Conservation (phyloP, 768 basidiomycete genomes). For the Russula abietina region DNA sequence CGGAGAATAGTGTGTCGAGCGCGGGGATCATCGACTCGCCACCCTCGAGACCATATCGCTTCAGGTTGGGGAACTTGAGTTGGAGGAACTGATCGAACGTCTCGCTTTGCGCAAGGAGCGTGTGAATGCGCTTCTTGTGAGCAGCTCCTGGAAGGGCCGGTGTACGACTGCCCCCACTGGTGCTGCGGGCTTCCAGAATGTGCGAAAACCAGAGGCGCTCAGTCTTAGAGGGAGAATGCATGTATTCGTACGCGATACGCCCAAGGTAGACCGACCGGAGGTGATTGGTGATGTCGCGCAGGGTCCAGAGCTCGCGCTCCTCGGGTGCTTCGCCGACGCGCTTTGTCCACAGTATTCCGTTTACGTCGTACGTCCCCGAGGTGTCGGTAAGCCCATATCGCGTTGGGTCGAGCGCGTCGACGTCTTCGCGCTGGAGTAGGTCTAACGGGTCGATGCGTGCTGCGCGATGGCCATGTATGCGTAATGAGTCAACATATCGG, state of each 20-base stretch:
- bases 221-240: slow-evolving; percentile 82
- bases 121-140: slow-evolving; percentile 56
- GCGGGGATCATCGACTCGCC: slow-evolving; percentile 93
- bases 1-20: slow-evolving; percentile 66
- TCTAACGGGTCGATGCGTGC: slow-evolving; percentile 85
- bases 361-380: slow-evolving; percentile 54
- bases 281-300: slow-evolving; percentile 64
- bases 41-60: slow-evolving; percentile 85
- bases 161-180: slow-evolving; percentile 29
- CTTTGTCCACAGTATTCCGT: slow-evolving; percentile 77
- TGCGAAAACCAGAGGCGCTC: slow-evolving; percentile 88
- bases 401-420: slow-evolving; percentile 66
- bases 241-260: slow-evolving; percentile 86
- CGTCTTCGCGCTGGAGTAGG: slow-evolving; percentile 74
- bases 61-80: slow-evolving; percentile 82
- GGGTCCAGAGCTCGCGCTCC: slow-evolving; percentile 48
- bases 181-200: slow-evolving; percentile 55
- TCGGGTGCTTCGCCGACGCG: slow-evolving; percentile 34
- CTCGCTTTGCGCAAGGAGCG: slow-evolving; percentile 68
- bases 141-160: slow-evolving; percentile 29
- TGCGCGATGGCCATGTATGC: slow-evolving; percentile 80
- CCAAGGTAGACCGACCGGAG: slow-evolving; percentile 74
- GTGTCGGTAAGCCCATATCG: slow-evolving; percentile 68
- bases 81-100: slow-evolving; percentile 82
- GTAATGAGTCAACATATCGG: slow-evolving; percentile 83